Percentiles rank a stretch among this genome's conserved stretches.
Conservation (phyloP, 768 basidiomycete species). For the Tulasnella sp. region DNA sequence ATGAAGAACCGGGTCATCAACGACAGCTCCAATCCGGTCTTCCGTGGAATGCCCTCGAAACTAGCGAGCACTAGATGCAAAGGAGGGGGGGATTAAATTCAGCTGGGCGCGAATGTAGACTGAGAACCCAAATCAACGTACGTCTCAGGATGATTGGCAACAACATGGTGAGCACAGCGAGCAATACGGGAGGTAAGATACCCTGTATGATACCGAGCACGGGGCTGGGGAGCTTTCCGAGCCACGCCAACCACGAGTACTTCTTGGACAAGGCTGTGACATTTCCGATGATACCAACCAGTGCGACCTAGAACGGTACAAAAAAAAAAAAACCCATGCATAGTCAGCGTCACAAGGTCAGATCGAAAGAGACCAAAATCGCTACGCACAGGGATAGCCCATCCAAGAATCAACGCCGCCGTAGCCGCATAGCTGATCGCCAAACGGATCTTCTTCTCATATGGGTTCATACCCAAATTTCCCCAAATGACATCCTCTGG, state of each 20-base stretch:
- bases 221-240: conserved; percentile 53
- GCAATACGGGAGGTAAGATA: conserved; percentile 74
- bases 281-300: conserved; percentile 81
- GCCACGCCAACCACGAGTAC: conserved; percentile 69
- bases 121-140: conserved; percentile 21
- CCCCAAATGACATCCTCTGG: conserved; percentile 88
- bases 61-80: conserved; percentile 44
- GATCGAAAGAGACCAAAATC: no score
- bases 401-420: conserved; percentile 68
- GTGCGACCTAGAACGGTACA: conserved; percentile 40
- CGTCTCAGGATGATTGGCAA: conserved; percentile 66
- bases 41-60: conserved; percentile 85
- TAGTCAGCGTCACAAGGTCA: no score
- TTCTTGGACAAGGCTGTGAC: conserved; percentile 53
- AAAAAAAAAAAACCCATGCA: no score
- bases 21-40: conserved; percentile 72
- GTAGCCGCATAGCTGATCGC: conserved; percentile 65
- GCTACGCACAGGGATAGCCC: conserved; percentile 64
- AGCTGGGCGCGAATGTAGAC: neutral
- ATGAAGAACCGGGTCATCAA: conserved; percentile 82
- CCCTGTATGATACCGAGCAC: conserved; percentile 80
- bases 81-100: neutral
- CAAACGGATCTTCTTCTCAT: conserved; percentile 60
- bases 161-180: conserved; percentile 86
- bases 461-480: conserved; percentile 75